Evolutionary conservation across 192 early-diverging fungal species (phyloP).

Genomic region (Coemansia umbellata): DNA sequence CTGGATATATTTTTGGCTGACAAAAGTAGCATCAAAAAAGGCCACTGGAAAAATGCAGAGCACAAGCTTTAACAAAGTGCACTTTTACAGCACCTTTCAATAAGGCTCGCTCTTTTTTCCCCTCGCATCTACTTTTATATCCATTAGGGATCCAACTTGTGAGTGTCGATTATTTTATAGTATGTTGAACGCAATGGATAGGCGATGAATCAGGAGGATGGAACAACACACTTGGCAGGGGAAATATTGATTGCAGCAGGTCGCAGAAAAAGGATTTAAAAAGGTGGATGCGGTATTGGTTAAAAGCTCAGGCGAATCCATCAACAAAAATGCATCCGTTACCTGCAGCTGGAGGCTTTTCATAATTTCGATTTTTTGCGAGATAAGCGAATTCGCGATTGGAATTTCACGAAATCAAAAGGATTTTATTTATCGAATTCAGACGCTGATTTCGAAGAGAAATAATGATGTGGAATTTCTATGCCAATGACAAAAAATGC

Average conservation of each 20-base stretch:
- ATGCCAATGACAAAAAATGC: not conserved
- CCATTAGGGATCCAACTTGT: constrained; percentile 11
- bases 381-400: not conserved
- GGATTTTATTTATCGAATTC: not conserved
- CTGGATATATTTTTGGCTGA: too few relatives aligned
- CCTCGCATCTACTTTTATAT: constrained; percentile 10
- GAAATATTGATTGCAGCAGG: not conserved
- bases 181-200: not conserved
- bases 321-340: not conserved
- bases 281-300: not conserved
- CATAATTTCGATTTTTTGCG: not conserved
- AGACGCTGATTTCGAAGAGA: not conserved
- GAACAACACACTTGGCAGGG: not conserved
- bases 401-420: not conserved
- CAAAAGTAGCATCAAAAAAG: too few relatives aligned
- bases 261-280: not conserved
- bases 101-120: constrained; percentile 8
- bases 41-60: not conserved
- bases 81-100: not conserved
- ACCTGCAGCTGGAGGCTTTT: not conserved
- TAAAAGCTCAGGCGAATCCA: not conserved
- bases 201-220: not conserved
- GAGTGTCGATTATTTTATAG: constrained; percentile 4
- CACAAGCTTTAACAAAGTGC: not conserved
- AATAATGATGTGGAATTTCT: not conserved